Percentiles rank a stretch among this genome's conserved stretches.
These are phyloP conservation scores for Chamaecyparis obtusa DNA, from an alignment of 75 land plant genomes.

Conservation along the genomic window DNA sequence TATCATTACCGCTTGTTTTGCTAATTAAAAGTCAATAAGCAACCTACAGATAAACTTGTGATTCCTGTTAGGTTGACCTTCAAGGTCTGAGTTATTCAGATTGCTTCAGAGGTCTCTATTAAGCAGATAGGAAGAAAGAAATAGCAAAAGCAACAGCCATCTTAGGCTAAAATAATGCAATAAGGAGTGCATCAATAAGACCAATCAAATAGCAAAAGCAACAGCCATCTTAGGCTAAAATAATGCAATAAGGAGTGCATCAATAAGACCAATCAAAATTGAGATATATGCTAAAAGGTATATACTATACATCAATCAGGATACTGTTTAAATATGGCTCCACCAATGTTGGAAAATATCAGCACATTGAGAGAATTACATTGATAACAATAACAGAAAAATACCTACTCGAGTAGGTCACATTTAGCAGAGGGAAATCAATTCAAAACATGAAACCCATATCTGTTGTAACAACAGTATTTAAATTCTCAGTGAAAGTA, in stretches of 20 bases:
- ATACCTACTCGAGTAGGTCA: neutral
- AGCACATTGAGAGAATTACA: neutral
- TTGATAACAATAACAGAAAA: neutral
- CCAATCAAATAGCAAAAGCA: neutral
- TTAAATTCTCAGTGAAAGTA: neutral
- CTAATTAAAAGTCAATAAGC: neutral
- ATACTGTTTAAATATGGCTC: neutral
- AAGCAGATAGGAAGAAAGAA: neutral
- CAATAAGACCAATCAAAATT: neutral
- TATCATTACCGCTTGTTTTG: neutral
- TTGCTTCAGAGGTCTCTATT: neutral
- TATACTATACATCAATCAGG: neutral
- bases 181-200: neutral
- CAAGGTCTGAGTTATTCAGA: neutral
- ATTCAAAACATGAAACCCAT: neutral
- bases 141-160: neutral
- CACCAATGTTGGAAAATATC: neutral
- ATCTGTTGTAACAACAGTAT: neutral
- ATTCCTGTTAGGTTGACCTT: neutral
- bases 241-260: neutral
- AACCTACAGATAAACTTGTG: neutral
- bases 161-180: neutral
- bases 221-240: neutral
- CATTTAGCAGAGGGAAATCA: neutral
- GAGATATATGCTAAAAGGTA: neutral